Conservation (phyloP, 78 protist species). For the Neovahlkampfia damariscottae region DNA sequence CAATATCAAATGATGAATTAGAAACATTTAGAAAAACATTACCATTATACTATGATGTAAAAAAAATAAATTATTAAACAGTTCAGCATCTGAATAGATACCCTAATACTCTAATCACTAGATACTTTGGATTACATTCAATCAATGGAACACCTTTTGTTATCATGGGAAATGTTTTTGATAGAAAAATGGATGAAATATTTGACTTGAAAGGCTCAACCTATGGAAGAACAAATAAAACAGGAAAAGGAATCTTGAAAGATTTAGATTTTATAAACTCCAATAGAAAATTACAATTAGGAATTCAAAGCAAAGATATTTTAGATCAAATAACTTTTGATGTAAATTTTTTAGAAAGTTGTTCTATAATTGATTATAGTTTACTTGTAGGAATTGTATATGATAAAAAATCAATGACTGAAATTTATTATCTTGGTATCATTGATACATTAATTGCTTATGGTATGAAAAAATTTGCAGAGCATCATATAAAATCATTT, state of each 20-base stretch:
- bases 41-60: not conserved
- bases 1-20: conserved; percentile 6
- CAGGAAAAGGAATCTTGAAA: not conserved
- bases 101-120: conserved; percentile 6
- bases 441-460: conserved; percentile 9
- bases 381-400: conserved; percentile 36
- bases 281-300: not conserved
- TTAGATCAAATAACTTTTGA: conserved; percentile 29
- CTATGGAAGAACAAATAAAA: conserved; percentile 1
- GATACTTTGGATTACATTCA: conserved; percentile 17
- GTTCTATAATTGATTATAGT: conserved; percentile 51
- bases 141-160: conserved; percentile 51
- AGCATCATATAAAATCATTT: not conserved
- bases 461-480: conserved; percentile 2
- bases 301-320: not conserved
- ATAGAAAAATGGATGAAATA: conserved; percentile 37
- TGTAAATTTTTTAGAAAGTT: conserved; percentile 7
- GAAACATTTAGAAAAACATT: not conserved
- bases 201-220: conserved; percentile 75
- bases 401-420: not conserved
- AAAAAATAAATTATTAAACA: not conserved
- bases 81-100: not conserved
- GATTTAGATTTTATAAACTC: conserved; percentile 32
- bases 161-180: conserved; percentile 77
- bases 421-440: conserved; percentile 21